These are phyloP conservation scores for Camelina sativa DNA, from an alignment of 345 rosid species.

Conservation along the genomic window DNA sequence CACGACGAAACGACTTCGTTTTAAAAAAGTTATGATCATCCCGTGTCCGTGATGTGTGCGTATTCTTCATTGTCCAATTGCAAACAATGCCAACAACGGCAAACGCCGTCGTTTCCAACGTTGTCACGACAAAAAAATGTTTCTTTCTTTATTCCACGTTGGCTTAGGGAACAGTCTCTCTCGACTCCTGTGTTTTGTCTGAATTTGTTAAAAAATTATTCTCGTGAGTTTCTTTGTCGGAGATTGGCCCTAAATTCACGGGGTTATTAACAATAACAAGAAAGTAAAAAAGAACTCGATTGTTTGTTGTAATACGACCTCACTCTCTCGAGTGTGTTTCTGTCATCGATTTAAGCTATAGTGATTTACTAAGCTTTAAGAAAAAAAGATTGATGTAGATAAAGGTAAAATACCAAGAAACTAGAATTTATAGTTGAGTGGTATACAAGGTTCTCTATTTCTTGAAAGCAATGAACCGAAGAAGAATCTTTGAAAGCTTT, in stretches of 20 bases:
- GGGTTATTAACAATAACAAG: slow-evolving; percentile 1
- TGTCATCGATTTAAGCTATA: neutral
- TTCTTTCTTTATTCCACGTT: slow-evolving; percentile 13
- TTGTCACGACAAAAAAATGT: neutral
- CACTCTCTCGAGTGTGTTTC: neutral
- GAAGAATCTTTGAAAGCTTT: slow-evolving; percentile 1
- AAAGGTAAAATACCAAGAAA: neutral
- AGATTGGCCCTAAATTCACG: slow-evolving; percentile 43
- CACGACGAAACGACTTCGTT: slow-evolving; percentile 25
- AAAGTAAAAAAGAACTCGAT: neutral
- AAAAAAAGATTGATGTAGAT: neutral
- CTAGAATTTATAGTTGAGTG: slow-evolving; percentile 34
- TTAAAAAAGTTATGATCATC: neutral
- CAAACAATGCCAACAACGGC: neutral
- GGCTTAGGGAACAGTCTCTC: slow-evolving; percentile 31
- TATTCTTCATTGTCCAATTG: neutral
- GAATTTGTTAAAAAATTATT: neutral
- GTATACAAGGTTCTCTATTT: slow-evolving; percentile 34
- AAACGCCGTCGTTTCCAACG: too few species aligned
- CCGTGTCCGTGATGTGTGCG: too few species aligned
- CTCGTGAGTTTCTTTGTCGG: slow-evolving; percentile 47
- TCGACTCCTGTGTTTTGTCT: slow-evolving; percentile 40
- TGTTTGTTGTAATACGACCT: neutral
- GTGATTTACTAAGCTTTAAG: neutral
- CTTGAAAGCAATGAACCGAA: slow-evolving; percentile 2